phyloP scores from a whole-genome alignment of 306 rosid species.

The Aeschynomene evenia region DNA sequence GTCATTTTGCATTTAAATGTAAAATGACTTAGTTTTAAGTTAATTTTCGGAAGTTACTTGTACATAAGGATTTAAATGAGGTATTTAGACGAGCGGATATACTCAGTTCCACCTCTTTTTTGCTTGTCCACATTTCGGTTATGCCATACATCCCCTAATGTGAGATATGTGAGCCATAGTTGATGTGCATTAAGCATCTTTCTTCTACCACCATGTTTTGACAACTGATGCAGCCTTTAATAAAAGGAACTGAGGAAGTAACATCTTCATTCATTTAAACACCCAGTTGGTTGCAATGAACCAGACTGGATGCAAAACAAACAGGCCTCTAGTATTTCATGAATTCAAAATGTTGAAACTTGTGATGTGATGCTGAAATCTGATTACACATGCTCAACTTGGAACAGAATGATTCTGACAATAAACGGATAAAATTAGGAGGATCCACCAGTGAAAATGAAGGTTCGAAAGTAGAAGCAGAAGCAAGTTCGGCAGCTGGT shows the following conservation, averaged over 20 bases:
- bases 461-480: constrained; percentile 54
- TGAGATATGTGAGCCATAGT: neutral
- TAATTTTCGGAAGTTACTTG: no score
- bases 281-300: neutral
- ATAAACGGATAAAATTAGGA: constrained; percentile 53
- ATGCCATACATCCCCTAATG: neutral
- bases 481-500: constrained; percentile 56
- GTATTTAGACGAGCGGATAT: no score
- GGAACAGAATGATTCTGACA: constrained; percentile 52
- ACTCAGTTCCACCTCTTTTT: neutral
- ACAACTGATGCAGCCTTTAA: neutral
- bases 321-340: neutral
- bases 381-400: constrained; percentile 13
- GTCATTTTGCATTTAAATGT: no score
- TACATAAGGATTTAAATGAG: no score
- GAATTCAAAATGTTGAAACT: neutral
- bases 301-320: neutral
- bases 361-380: neutral
- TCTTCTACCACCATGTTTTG: neutral
- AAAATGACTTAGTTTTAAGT: no score
- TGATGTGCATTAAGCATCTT: neutral
- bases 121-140: neutral
- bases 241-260: neutral
- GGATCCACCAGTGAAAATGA: constrained; percentile 45
- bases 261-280: neutral